phyloP scores from a whole-genome alignment of 305 asterid genomes.

The Lippia alba region DNA sequence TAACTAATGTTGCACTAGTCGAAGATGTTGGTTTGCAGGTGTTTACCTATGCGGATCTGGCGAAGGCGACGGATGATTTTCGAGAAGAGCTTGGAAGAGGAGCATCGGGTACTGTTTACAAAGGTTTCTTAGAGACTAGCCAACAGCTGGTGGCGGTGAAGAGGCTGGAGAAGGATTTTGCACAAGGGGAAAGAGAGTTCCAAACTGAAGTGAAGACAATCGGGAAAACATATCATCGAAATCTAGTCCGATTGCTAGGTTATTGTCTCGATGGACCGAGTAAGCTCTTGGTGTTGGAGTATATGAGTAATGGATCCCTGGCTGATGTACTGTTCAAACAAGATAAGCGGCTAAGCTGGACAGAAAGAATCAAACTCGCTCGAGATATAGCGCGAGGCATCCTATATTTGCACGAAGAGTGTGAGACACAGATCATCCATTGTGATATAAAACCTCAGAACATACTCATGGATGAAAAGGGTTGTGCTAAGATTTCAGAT shows the following conservation, averaged over 20 bases:
- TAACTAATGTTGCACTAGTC: constrained; percentile 10
- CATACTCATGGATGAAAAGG: constrained; percentile 51
- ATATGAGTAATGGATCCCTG: constrained; percentile 58
- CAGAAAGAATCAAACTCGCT: constrained; percentile 40
- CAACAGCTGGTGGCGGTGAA: constrained; percentile 34
- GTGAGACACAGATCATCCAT: constrained; percentile 54
- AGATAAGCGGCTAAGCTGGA: constrained; percentile 36
- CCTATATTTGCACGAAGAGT: constrained; percentile 61
- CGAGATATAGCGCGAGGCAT: constrained; percentile 54
- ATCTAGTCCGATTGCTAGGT: constrained; percentile 47
- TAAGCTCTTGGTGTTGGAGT: constrained; percentile 52
- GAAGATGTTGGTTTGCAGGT: constrained; percentile 38
- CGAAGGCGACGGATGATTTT: constrained; percentile 44
- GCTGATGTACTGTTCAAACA: constrained; percentile 38
- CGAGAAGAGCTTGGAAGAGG: constrained; percentile 48
- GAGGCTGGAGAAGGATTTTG: constrained; percentile 38
- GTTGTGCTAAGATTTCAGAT: constrained; percentile 49
- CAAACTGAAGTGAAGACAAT: constrained; percentile 44
- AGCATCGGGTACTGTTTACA: constrained; percentile 37
- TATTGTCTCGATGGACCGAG: constrained; percentile 43
- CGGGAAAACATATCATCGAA: constrained; percentile 47
- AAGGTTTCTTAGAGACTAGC: not conserved
- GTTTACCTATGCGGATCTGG: constrained; percentile 41
- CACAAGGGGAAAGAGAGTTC: constrained; percentile 42
- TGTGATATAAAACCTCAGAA: constrained; percentile 62